These are phyloP conservation scores for Suhomyces prunicola DNA, from an alignment of 805 yeast genomes.

Conservation along the genomic window DNA sequence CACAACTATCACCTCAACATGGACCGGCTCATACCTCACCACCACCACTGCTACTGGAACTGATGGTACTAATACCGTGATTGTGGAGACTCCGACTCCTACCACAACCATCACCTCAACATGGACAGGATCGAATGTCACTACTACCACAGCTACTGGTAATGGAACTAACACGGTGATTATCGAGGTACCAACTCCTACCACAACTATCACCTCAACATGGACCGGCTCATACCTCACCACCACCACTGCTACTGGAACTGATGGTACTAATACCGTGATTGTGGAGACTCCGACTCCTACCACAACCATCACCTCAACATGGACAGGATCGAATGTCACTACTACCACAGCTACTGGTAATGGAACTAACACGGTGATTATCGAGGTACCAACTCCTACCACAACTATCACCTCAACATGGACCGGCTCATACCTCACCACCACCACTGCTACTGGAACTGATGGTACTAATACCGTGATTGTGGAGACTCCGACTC, in stretches of 20 bases:
- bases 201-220: slow-evolving; percentile 4
- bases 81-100: slow-evolving; percentile 14
- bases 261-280: not conserved
- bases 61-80: slow-evolving; percentile 10
- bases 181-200: slow-evolving; percentile 13
- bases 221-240: slow-evolving; percentile 6
- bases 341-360: not conserved
- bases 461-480: slow-evolving; percentile 9
- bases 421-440: slow-evolving; percentile 10
- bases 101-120: slow-evolving; percentile 14
- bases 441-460: slow-evolving; percentile 7
- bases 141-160: slow-evolving; percentile 8
- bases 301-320: not conserved
- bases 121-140: slow-evolving; percentile 10
- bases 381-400: slow-evolving; percentile 14
- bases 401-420: slow-evolving; percentile 14
- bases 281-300: not conserved
- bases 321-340: not conserved
- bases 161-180: slow-evolving; percentile 1
- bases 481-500: slow-evolving; percentile 11
- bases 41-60: slow-evolving; percentile 7
- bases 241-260: slow-evolving; percentile 4
- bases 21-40: slow-evolving; percentile 4
- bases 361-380: slow-evolving; percentile 9
- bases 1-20: slow-evolving; percentile 10